Percentiles rank a stretch among this genome's conserved stretches.
Conservation (phyloP, 768 basidiomycete species). For the Hericium rajendrae region DNA sequence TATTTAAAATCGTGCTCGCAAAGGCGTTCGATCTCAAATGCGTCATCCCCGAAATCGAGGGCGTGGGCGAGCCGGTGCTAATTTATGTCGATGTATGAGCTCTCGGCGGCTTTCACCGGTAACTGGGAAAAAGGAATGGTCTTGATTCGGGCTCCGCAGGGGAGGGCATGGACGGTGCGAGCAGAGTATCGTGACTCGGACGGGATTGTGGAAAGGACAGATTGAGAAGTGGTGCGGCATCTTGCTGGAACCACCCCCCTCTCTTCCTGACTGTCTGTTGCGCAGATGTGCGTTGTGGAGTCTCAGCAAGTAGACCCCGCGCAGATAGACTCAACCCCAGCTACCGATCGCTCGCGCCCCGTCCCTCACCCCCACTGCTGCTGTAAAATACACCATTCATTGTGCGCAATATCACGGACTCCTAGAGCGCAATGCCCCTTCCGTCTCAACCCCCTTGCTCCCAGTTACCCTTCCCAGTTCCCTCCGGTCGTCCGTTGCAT, state of each 20-base stretch:
- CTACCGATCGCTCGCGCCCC: neutral
- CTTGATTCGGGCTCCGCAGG: neutral
- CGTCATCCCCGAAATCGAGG: constrained; percentile 95
- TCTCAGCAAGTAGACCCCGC: neutral
- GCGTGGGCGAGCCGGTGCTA: constrained; percentile 90
- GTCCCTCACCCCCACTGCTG: neutral
- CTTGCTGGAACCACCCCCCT: neutral
- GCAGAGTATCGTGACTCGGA: neutral
- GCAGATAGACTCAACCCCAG: neutral
- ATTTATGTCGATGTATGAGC: constrained; percentile 80
- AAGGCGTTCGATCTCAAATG: constrained; percentile 99
- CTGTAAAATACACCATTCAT: neutral
- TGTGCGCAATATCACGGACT: neutral
- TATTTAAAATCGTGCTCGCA: constrained; percentile 94
- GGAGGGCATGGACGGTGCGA: neutral
- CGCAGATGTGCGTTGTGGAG: neutral
- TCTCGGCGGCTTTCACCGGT: neutral
- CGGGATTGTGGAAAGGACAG: neutral
- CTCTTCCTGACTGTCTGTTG: neutral
- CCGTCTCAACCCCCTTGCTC: neutral
- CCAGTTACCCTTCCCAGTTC: neutral
- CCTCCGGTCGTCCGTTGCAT: neutral
- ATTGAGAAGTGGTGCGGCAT: neutral
- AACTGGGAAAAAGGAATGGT: neutral
- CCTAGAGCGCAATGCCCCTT: neutral